A percentile compares a stretch with the other conserved stretches of the same genome.
Conservation (phyloP, 441 rosid genomes). For the Viola pubescens region DNA sequence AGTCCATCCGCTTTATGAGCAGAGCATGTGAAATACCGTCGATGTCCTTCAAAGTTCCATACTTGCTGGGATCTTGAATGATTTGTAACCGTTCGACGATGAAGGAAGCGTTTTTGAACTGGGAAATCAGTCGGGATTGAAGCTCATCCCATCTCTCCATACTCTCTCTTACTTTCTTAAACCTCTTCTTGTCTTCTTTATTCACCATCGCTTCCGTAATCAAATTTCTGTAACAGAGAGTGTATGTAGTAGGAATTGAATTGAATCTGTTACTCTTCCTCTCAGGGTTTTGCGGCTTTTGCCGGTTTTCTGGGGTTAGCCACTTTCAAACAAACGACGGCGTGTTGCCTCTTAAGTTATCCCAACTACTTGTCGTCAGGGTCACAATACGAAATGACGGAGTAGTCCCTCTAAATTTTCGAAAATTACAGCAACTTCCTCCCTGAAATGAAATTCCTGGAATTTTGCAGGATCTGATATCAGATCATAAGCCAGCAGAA, state of each 20-base stretch:
- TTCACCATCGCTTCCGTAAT: conserved; percentile 57
- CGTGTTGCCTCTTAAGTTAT: neutral
- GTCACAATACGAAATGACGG: too few relatives aligned
- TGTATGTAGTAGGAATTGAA: too few relatives aligned
- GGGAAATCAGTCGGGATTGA: conserved; percentile 53
- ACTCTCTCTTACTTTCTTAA: conserved; percentile 48
- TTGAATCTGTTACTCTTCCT: too few relatives aligned
- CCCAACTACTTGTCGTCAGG: too few relatives aligned
- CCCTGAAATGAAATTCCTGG: neutral
- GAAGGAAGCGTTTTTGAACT: conserved; percentile 53
- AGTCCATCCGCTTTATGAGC: conserved; percentile 48
- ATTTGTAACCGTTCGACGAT: conserved; percentile 63
- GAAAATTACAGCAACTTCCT: neutral
- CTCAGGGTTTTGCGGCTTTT: neutral
- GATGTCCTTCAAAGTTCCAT: conserved; percentile 43
- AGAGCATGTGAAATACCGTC: conserved; percentile 50
- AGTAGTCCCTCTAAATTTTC: neutral
- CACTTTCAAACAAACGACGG: neutral
- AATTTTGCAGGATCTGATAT: too few relatives aligned
- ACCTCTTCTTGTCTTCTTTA: conserved; percentile 65
- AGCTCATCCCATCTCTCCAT: conserved; percentile 61
- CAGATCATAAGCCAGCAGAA: neutral
- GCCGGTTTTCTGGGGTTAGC: too few relatives aligned
- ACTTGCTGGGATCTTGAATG: conserved; percentile 40
- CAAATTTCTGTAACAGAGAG: neutral